Evolutionary conservation across 352 stramenopile species (phyloP).

Genomic region (Phytophthora podocarpi): DNA sequence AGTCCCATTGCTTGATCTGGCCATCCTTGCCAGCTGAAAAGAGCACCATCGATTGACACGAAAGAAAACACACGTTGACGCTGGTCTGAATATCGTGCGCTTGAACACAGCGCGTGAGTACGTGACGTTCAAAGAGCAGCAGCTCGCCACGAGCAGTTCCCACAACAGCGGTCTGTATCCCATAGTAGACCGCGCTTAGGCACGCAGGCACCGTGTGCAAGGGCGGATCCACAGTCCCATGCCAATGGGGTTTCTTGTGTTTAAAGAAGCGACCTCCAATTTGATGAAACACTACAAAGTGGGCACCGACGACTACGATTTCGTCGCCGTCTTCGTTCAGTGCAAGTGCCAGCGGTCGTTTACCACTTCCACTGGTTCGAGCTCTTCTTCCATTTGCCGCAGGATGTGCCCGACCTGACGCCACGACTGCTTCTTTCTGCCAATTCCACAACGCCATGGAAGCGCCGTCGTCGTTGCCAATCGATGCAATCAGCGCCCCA

Average conservation of each 20-base stretch:
- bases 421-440: constrained; percentile 61
- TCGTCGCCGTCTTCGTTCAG: constrained; percentile 78
- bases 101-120: constrained; percentile 59
- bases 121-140: constrained; percentile 70
- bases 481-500: constrained; percentile 60
- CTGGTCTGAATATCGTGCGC: constrained; percentile 60
- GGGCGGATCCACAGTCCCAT: constrained; percentile 27
- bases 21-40: constrained; percentile 81
- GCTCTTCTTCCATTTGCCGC: constrained; percentile 18
- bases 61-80: constrained; percentile 60
- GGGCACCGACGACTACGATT: constrained; percentile 61
- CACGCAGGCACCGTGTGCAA: constrained; percentile 55
- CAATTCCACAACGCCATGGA: constrained; percentile 88
- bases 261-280: constrained; percentile 67
- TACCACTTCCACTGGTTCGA: constrained; percentile 10
- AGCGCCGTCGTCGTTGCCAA: constrained; percentile 61
- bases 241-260: constrained; percentile 63
- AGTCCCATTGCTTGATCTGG: constrained; percentile 83
- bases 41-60: constrained; percentile 76
- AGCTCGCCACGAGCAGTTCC: constrained; percentile 68
- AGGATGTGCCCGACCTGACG: constrained; percentile 54
- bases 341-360: constrained; percentile 57
- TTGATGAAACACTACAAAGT: constrained; percentile 69
- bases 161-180: constrained; percentile 57
- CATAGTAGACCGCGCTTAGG: constrained; percentile 62